phyloP scores from a whole-genome alignment of 768 basidiomycete species.

The Boletus tylopilopsis region DNA sequence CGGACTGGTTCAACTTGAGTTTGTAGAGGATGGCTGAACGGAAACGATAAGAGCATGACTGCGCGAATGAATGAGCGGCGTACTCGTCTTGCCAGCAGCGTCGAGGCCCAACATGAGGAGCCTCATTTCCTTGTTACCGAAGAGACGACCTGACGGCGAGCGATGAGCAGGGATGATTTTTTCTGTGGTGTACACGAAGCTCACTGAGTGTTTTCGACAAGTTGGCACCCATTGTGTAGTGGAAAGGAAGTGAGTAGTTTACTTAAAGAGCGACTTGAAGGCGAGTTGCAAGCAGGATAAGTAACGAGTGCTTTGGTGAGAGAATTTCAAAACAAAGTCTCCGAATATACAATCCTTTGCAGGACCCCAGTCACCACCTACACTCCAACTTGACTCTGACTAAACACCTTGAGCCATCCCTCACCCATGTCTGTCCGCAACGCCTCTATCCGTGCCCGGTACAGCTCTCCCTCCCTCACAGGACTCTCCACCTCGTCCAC shows the following conservation, averaged over 20 bases:
- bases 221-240: conserved; percentile 75
- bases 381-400: conserved; percentile 47
- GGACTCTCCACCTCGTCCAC: conserved; percentile 20
- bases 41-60: background rate
- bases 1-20: conserved; percentile 97
- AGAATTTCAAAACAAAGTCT: conserved; percentile 19
- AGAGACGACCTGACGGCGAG: conserved; percentile 67
- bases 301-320: conserved; percentile 6
- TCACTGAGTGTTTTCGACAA: conserved; percentile 79
- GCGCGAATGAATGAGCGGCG: conserved; percentile 30
- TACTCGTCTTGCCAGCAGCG: conserved; percentile 98
- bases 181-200: conserved; percentile 8
- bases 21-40: conserved; percentile 92
- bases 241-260: conserved; percentile 6
- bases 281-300: conserved; percentile 26
- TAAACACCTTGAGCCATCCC: conserved; percentile 82
- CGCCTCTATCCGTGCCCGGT: conserved; percentile 75
- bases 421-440: conserved; percentile 87
- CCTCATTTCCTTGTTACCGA: conserved; percentile 99
- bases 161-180: background rate
- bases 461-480: conserved; percentile 60
- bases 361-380: conserved; percentile 32
- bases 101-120: conserved; percentile 96
- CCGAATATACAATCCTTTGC: conserved; percentile 12
- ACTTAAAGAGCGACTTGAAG: conserved; percentile 64